Evolutionary conservation across 306 rosid species (phyloP).

Genomic region (Calophaca sinica): DNA sequence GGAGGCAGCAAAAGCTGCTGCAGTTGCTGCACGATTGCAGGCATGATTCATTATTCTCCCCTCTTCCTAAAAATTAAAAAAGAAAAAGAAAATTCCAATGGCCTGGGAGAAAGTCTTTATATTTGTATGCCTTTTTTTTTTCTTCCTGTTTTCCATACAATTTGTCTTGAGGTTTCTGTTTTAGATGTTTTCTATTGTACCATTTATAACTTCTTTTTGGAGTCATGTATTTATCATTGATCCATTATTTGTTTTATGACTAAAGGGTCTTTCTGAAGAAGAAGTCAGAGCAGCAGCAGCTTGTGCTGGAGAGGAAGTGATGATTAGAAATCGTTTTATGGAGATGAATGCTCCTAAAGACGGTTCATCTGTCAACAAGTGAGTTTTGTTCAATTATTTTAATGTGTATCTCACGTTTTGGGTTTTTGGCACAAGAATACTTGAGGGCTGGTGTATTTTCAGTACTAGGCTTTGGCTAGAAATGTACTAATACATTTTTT

Average conservation of each 20-base stretch:
- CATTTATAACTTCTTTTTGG: slow-evolving; percentile 11
- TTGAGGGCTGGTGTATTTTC: slow-evolving; percentile 9
- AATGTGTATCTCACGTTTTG: slow-evolving; percentile 34
- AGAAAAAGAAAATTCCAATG: background rate
- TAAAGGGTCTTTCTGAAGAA: slow-evolving; percentile 97
- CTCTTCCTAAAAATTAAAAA: background rate
- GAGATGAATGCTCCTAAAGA: slow-evolving; percentile 98
- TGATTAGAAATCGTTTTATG: slow-evolving; percentile 89
- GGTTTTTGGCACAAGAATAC: slow-evolving; percentile 26
- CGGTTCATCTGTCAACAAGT: slow-evolving; percentile 92
- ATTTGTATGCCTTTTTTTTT: slow-evolving; percentile 10
- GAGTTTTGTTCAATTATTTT: slow-evolving; percentile 44
- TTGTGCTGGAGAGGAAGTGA: slow-evolving; percentile 98
- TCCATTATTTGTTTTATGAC: slow-evolving; percentile 46
- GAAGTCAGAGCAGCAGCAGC: slow-evolving; percentile 94
- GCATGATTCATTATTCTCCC: slow-evolving; percentile 51
- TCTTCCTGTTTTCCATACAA: background rate
- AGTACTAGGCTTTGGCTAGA: slow-evolving; percentile 10
- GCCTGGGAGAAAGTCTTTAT: slow-evolving; percentile 1
- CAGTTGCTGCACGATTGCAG: slow-evolving; percentile 93
- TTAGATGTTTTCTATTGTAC: slow-evolving; percentile 15
- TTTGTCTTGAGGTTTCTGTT: slow-evolving; percentile 17
- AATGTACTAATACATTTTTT: slow-evolving; percentile 3
- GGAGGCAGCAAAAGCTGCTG: slow-evolving; percentile 92
- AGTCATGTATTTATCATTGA: slow-evolving; percentile 36